phyloP scores from a whole-genome alignment of 2,329 filamentous ascomycete genomes.

The Alternaria dauci region DNA sequence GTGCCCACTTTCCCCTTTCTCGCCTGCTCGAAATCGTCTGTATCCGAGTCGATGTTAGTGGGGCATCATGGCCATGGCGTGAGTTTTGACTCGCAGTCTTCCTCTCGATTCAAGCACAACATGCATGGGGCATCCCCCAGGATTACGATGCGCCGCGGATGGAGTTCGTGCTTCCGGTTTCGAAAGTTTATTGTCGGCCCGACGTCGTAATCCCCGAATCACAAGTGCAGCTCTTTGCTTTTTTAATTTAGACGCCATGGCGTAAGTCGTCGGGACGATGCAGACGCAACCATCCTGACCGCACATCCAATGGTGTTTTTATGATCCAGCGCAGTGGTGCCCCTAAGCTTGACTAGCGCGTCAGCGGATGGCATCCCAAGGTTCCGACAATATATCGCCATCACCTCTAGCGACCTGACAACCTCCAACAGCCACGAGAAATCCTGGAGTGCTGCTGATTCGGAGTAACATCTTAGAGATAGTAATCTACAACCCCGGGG shows the following conservation, averaged over 20 bases:
- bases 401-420: background rate
- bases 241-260: background rate
- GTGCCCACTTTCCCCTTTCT: background rate
- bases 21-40: background rate
- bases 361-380: background rate
- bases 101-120: constrained; percentile 2
- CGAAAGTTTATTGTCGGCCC: background rate
- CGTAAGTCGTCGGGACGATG: constrained; percentile 1
- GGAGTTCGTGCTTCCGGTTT: background rate
- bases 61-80: background rate
- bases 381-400: background rate
- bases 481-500: background rate
- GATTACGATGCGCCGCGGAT: constrained; percentile 2
- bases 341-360: background rate
- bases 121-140: background rate
- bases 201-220: background rate
- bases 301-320: background rate
- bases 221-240: background rate
- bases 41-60: constrained; percentile 4
- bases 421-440: background rate
- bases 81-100: constrained; percentile 1
- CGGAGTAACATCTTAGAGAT: background rate
- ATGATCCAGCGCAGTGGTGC: background rate
- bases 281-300: constrained; percentile 1
- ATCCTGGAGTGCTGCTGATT: background rate